Percentiles rank a stretch among this genome's conserved stretches.
phyloP scores from a whole-genome alignment of 257 asterid genomes.

The Penstemon newberryi region DNA sequence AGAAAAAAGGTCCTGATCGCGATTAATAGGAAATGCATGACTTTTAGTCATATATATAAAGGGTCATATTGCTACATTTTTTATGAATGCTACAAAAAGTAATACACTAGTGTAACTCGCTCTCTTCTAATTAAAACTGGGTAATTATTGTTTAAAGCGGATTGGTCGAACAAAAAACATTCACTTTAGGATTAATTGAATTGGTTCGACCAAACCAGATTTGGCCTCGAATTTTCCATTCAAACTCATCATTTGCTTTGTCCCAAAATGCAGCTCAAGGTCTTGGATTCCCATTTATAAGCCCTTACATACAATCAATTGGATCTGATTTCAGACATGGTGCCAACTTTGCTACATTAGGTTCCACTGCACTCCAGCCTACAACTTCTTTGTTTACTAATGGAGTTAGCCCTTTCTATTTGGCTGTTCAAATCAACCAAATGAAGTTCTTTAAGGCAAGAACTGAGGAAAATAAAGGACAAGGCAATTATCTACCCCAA shows the following conservation, averaged over 20 bases:
- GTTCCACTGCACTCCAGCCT: conserved; percentile 66
- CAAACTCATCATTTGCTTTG: background rate
- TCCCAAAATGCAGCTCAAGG: conserved; percentile 57
- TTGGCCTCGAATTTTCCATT: too few species aligned
- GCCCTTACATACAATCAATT: conserved; percentile 65
- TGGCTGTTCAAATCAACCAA: conserved; percentile 64
- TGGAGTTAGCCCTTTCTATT: conserved; percentile 67
- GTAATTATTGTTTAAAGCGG: too few species aligned
- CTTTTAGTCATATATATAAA: too few species aligned
- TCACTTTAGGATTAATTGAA: too few species aligned
- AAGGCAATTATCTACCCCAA: conserved; percentile 58
- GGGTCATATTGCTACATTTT: too few species aligned
- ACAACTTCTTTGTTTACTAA: conserved; percentile 54
- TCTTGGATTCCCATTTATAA: conserved; percentile 55
- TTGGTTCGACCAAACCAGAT: too few species aligned
- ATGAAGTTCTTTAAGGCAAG: conserved; percentile 53
- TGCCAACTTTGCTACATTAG: conserved; percentile 64
- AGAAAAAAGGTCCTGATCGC: too few species aligned
- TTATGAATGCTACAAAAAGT: too few species aligned
- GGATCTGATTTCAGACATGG: conserved; percentile 71
- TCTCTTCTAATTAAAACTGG: too few species aligned
- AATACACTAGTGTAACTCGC: too few species aligned
- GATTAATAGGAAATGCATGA: too few species aligned
- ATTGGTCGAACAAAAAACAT: too few species aligned
- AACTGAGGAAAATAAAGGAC: conserved; percentile 40